These are phyloP conservation scores for Talaromyces sp. DNA, from an alignment of 2,329 filamentous ascomycete genomes.

Conservation along the genomic window DNA sequence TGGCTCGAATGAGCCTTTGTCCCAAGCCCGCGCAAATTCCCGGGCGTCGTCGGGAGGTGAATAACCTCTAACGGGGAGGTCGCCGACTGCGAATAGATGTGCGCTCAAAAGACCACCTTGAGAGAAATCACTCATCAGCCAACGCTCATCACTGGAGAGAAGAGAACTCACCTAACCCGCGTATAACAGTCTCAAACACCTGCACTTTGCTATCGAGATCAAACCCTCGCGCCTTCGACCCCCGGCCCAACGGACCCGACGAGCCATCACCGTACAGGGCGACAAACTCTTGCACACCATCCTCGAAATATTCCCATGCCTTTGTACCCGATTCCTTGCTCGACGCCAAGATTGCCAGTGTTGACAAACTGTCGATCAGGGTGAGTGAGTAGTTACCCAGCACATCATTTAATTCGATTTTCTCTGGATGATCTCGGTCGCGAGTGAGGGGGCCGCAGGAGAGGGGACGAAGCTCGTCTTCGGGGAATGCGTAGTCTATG, in stretches of 20 bases:
- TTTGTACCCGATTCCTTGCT: conserved; percentile 52
- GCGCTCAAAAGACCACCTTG: conserved; percentile 80
- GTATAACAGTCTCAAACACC: conserved; percentile 96
- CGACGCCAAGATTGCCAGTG: conserved; percentile 83
- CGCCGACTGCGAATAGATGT: conserved; percentile 87
- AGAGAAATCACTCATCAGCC: not conserved
- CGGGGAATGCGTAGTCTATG: conserved; percentile 88
- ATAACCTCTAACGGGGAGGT: conserved; percentile 81
- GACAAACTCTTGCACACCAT: conserved; percentile 71
- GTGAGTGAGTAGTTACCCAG: conserved; percentile 96
- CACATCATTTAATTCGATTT: conserved; percentile 89
- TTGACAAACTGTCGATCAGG: conserved; percentile 90
- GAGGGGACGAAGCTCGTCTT: conserved; percentile 88
- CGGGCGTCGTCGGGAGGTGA: conserved; percentile 43
- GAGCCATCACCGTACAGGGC: conserved; percentile 83
- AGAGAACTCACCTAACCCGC: conserved; percentile 54
- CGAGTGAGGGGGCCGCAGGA: conserved; percentile 80
- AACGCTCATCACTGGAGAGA: not conserved
- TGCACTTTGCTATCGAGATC: conserved; percentile 97
- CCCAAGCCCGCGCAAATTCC: conserved; percentile 37
- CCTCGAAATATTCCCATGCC: conserved; percentile 71
- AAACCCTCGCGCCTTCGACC: conserved; percentile 73
- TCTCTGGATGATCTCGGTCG: conserved; percentile 71
- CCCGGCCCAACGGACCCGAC: conserved; percentile 62
- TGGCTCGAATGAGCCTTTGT: conserved; percentile 26